A percentile compares a stretch with the other conserved stretches of the same genome.
These are phyloP conservation scores for Populus trichocarpa DNA, from an alignment of 441 rosid species.

Conservation along the genomic window DNA sequence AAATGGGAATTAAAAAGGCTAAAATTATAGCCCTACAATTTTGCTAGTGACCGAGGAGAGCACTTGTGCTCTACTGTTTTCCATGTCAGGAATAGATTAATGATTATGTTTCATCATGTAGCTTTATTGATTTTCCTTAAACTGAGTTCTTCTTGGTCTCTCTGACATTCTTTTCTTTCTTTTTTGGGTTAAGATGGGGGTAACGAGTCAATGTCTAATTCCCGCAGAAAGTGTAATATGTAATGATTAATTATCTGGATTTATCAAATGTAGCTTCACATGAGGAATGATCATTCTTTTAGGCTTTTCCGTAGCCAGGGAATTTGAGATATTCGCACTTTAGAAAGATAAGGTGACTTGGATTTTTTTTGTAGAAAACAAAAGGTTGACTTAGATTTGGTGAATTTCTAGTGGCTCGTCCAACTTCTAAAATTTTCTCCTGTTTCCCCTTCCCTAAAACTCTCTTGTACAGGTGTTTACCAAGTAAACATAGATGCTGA, in stretches of 20 bases:
- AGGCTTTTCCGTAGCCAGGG: no score
- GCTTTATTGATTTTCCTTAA: neutral
- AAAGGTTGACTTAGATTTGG: neutral
- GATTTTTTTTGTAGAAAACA: neutral
- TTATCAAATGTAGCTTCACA: neutral
- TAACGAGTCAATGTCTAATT: neutral
- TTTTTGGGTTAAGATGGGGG: neutral
- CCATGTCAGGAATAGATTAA: neutral
- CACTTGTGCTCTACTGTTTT: neutral
- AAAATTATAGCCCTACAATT: neutral
- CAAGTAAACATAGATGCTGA: constrained; percentile 70
- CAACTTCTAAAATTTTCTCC: neutral
- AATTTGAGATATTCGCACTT: neutral
- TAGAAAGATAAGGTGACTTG: neutral
- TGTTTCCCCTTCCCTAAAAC: neutral
- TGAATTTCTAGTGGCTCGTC: neutral
- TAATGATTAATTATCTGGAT: neutral
- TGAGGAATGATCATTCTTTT: neutral
- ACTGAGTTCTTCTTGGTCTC: neutral
- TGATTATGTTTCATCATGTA: neutral
- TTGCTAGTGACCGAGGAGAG: neutral
- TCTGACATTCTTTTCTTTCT: neutral
- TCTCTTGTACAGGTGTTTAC: constrained; percentile 54
- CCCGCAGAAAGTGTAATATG: neutral
- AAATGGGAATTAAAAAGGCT: neutral